Evolutionary conservation across 2,329 filamentous ascomycete species (phyloP), one percentile per base, ranked within the genome.

Genomic region (Cryphonectria radicalis): DNA sequence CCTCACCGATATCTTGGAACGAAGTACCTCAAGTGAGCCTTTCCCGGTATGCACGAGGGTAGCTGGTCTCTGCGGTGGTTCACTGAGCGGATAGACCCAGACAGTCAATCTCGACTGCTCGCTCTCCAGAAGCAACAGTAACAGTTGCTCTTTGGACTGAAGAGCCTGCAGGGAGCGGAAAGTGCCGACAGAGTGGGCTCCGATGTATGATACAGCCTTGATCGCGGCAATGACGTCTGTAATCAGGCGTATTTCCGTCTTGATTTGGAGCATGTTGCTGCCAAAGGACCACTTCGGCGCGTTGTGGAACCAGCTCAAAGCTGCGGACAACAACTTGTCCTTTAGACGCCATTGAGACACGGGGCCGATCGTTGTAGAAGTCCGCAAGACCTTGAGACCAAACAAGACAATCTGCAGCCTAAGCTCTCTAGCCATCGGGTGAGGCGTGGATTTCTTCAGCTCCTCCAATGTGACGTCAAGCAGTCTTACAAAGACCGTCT

Each of bases 261-360:
- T 98, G 67, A 98, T 85, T 79, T 99, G 96, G 22, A 99, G 83
- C 65, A 93, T 89, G 78, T 98, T 99, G 76, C 95, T 96, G 70
- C 96, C 96, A 81, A 96, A 98, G 0, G 96, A 97, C 95, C 96
- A 99, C 75, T 90, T 89, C 19, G 95, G 93, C 7, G 93, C 85
- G 75, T 91, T 89, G 55, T 87, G 89, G 81, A 99, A 99, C 97
- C 97, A 99, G 73, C 88, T 90, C 43, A 99, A 84, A 19, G 90
- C 95, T 42, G 94, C 94, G 7, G 94, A 95, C 53, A 99, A 81
- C 67, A 97, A 91, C 75, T 93, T 90, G 77, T 98, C 95, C 79
- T 97, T 98, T 53, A 98, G 84, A 72, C 92, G 90, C 91, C 93
- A 96, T 77, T 92, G 90, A 8, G 91, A 88, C 40, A 88, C 80